Percentiles rank a stretch among this genome's conserved stretches.
These are phyloP conservation scores for Exsudoporus floridanus DNA, from an alignment of 1,284 basidiomycete genomes.

Conservation along the genomic window DNA sequence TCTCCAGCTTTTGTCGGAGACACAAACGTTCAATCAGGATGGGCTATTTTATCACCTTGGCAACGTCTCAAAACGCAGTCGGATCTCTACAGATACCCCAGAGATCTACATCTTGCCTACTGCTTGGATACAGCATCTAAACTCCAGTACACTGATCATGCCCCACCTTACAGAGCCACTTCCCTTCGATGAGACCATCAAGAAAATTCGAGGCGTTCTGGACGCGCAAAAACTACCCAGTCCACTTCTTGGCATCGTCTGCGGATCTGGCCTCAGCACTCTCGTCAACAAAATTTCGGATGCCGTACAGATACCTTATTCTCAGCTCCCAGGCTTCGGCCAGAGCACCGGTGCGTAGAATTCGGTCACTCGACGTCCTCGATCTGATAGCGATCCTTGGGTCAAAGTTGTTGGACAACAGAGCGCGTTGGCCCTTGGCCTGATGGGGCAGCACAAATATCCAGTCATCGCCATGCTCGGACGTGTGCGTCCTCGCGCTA, in stretches of 20 bases:
- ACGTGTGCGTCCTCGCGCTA: constrained; percentile 48
- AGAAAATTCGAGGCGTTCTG: constrained; percentile 39
- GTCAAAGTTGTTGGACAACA: constrained; percentile 68
- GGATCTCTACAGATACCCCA: not conserved
- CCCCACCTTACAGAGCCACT: constrained; percentile 12
- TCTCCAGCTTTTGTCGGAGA: no score
- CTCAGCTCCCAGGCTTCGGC: constrained; percentile 64
- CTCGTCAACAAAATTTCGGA: constrained; percentile 58
- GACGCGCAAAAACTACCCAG: constrained; percentile 43
- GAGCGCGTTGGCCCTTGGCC: constrained; percentile 75
- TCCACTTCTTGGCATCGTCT: constrained; percentile 74
- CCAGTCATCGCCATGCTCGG: constrained; percentile 86
- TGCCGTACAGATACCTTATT: constrained; percentile 57
- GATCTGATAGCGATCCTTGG: not conserved
- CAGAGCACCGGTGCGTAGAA: constrained; percentile 62
- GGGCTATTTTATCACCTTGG: not conserved
- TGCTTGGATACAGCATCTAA: not conserved
- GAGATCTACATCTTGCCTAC: not conserved
- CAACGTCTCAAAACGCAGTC: not conserved
- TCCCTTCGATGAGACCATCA: constrained; percentile 41
- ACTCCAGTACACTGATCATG: constrained; percentile 11
- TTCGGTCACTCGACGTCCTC: not conserved
- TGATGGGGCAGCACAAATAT: constrained; percentile 57
- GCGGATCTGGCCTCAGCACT: constrained; percentile 73
- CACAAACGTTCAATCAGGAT: no score